phyloP scores from a whole-genome alignment of 2,329 filamentous ascomycete species.

The Cadophora sp. region DNA sequence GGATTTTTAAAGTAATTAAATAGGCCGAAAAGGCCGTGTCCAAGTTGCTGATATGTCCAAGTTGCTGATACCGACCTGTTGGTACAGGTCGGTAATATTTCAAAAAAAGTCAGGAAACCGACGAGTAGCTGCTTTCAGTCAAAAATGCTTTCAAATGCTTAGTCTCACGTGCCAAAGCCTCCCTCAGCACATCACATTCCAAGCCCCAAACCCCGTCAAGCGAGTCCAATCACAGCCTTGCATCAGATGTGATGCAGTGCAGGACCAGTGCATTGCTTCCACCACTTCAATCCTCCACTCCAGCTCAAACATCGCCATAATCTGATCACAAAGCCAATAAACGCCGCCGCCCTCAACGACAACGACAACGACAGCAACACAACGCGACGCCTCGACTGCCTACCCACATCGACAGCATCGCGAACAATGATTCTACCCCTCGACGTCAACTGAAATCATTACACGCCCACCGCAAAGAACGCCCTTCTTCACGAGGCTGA shows the following conservation, averaged over 20 bases:
- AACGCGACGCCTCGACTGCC: background rate
- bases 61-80: too few relatives aligned
- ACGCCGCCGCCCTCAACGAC: constrained; percentile 28
- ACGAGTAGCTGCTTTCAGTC: too few relatives aligned
- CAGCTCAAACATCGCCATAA: constrained; percentile 32
- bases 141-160: background rate
- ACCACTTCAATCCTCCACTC: constrained; percentile 25
- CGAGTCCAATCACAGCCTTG: constrained; percentile 31
- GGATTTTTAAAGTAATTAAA: too few relatives aligned
- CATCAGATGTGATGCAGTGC: constrained; percentile 9
- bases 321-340: constrained; percentile 37
- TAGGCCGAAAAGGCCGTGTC: too few relatives aligned
- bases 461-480: background rate
- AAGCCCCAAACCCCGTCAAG: constrained; percentile 22
- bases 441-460: constrained; percentile 2
- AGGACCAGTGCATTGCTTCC: constrained; percentile 19
- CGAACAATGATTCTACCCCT: background rate
- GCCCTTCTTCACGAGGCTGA: constrained; percentile 29
- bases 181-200: too few relatives aligned
- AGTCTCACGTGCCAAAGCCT: constrained; percentile 12
- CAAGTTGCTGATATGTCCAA: too few relatives aligned
- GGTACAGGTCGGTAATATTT: too few relatives aligned
- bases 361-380: background rate
- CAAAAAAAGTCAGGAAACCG: too few relatives aligned
- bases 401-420: constrained; percentile 7